These are phyloP conservation scores for Candida michaelii DNA, from an alignment of 805 yeast genomes.

Conservation along the genomic window DNA sequence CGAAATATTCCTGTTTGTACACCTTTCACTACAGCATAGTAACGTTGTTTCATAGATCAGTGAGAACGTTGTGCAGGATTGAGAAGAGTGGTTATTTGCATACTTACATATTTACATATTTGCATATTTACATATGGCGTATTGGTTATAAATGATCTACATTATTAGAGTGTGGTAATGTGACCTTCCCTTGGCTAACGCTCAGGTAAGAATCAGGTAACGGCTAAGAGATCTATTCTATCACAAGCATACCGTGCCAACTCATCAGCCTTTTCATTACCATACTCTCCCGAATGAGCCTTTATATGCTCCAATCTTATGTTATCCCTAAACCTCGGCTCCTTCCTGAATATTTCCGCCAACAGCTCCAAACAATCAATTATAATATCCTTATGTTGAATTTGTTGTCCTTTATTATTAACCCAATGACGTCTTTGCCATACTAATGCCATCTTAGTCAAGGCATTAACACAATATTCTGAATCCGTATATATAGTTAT, in stretches of 20 bases:
- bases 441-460: conserved; percentile 53
- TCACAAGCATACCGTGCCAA: conserved; percentile 68
- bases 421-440: conserved; percentile 62
- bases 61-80: not conserved
- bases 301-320: conserved; percentile 53
- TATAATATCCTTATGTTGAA: conserved; percentile 56
- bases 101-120: too few relatives aligned
- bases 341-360: not conserved
- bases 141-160: too few relatives aligned
- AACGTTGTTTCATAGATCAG: conserved; percentile 18
- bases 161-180: too few relatives aligned
- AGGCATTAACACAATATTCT: conserved; percentile 55
- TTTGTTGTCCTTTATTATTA: conserved; percentile 41
- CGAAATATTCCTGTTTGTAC: conserved; percentile 51
- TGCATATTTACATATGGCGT: too few relatives aligned
- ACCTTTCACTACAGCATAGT: conserved; percentile 43
- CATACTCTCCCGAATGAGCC: conserved; percentile 69
- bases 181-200: too few relatives aligned
- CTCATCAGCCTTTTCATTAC: conserved; percentile 76
- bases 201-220: too few relatives aligned
- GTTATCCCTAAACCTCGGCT: conserved; percentile 27
- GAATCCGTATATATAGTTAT: conserved; percentile 57
- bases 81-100: not conserved
- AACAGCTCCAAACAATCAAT: conserved; percentile 22
- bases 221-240: not conserved